These are phyloP conservation scores for Russula lepida DNA, from an alignment of 768 basidiomycete genomes.

Conservation along the genomic window DNA sequence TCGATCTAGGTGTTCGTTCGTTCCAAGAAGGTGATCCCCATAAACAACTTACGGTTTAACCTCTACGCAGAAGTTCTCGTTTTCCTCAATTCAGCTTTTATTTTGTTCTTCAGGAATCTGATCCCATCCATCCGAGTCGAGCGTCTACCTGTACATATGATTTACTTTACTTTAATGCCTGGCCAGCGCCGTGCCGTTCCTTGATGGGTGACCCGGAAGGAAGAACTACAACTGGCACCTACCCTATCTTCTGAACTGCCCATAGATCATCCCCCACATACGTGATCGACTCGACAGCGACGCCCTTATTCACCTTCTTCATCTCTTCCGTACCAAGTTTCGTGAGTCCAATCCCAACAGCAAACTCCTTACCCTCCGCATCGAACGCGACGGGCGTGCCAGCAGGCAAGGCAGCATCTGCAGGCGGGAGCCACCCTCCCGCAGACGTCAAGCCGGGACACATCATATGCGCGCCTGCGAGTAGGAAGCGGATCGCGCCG, in stretches of 20 bases:
- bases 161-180: neutral
- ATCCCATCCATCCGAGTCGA: neutral
- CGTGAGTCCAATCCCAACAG: slow-evolving; percentile 78
- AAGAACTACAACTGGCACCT: no score
- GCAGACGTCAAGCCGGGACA: slow-evolving; percentile 92
- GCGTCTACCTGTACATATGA: neutral
- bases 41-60: slow-evolving; percentile 8
- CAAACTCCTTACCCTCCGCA: slow-evolving; percentile 94
- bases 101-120: no score
- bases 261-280: slow-evolving; percentile 88
- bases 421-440: slow-evolving; percentile 79
- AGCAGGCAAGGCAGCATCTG: slow-evolving; percentile 55
- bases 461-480: slow-evolving; percentile 94
- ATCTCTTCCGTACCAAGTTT: slow-evolving; percentile 86
- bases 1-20: neutral
- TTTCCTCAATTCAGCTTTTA: no score
- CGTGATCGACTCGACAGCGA: slow-evolving; percentile 81
- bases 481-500: slow-evolving; percentile 94
- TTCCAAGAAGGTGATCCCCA: neutral
- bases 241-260: slow-evolving; percentile 53
- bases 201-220: no score
- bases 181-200: no score
- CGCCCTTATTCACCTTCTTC: slow-evolving; percentile 77
- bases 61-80: neutral
- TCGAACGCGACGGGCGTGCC: slow-evolving; percentile 81